Base-by-base conservation (phyloP, 2,329 filamentous ascomycete genomes). In the Cercospora zeae-maydis region DNA sequence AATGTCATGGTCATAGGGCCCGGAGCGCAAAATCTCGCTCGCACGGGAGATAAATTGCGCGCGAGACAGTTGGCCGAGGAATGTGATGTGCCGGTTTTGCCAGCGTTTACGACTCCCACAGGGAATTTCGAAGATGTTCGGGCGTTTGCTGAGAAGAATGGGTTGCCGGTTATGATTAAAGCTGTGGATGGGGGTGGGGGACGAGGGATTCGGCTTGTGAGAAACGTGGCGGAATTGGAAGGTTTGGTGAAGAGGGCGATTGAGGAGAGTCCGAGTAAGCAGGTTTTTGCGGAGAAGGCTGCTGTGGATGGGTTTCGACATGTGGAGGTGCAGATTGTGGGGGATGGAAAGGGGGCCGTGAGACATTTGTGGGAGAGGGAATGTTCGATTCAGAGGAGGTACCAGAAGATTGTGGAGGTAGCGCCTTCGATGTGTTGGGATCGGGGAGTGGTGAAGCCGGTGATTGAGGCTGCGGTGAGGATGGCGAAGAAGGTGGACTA, bases 121-220 rank as follows among this genome's bases (percentile, higher is more conserved):
- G 75, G 73, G 8, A 72, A 72, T 14, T 66, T 81, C 0, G 73
- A 77, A 27, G 75, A 80, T 4, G 78, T 84, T 4, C 71, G 74
- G 3, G 47, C 59, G 0, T 93, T 93, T 69, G 92, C 90, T 73
- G 81, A 71, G 2, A 53, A 75, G 21, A 75, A 79, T 13, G 82
- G 82, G 1, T 82, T 81, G 49, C 84, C 84, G 0, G 77, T 86
- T 47, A 86, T 87, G 82, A 76, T 88, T 49, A 88, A 88, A 69
- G 85, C 85, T n/a, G 82, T 87, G 3, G 85, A 87, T 71, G 85
- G 85, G 1, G 86, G 85, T 13, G 85, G 85, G 2, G 86, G 86
- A 0, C 75, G 84, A 14, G 86, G 85, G 0, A 87, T 88, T 51
- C 79, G 85, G 5, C 75, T 87, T 0, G 80, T 86, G 6, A 74